Evolutionary conservation across 192 early-diverging fungal species (phyloP).

Genomic region (Umbelopsis ramanniana): DNA sequence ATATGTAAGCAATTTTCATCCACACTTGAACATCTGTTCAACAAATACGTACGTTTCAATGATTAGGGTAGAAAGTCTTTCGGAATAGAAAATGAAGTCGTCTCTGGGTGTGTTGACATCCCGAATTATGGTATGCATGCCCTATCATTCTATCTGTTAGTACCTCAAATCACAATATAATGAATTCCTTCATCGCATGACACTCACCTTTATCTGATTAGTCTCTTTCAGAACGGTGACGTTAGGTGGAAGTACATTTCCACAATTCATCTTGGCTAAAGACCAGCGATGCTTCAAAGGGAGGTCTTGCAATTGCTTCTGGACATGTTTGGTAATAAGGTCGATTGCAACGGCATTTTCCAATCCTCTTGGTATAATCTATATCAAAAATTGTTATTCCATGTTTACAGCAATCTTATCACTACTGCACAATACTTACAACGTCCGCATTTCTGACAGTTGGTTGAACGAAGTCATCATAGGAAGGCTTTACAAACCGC

Average conservation of each 20-base stretch:
- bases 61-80: constrained; percentile 83
- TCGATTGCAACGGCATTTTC: constrained; percentile 93
- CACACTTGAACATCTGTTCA: background rate
- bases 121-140: constrained; percentile 84
- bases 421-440: constrained; percentile 41
- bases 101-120: constrained; percentile 70
- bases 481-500: constrained; percentile 93
- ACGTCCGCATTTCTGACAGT: constrained; percentile 94
- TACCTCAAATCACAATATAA: background rate
- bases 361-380: constrained; percentile 90
- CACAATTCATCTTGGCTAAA: constrained; percentile 45
- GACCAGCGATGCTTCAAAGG: constrained; percentile 61
- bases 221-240: constrained; percentile 54
- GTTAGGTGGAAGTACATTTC: constrained; percentile 44
- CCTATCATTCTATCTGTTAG: constrained; percentile 35
- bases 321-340: constrained; percentile 88
- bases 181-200: background rate
- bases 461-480: constrained; percentile 89
- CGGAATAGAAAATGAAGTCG: constrained; percentile 93
- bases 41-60: constrained; percentile 72
- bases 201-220: constrained; percentile 56
- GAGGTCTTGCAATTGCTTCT: constrained; percentile 79
- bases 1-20: background rate
- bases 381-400: constrained; percentile 6
- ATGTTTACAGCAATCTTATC: background rate